These are phyloP conservation scores for Achaetomiella virescens DNA, from an alignment of 495 filamentous ascomycete genomes.

Conservation along the genomic window DNA sequence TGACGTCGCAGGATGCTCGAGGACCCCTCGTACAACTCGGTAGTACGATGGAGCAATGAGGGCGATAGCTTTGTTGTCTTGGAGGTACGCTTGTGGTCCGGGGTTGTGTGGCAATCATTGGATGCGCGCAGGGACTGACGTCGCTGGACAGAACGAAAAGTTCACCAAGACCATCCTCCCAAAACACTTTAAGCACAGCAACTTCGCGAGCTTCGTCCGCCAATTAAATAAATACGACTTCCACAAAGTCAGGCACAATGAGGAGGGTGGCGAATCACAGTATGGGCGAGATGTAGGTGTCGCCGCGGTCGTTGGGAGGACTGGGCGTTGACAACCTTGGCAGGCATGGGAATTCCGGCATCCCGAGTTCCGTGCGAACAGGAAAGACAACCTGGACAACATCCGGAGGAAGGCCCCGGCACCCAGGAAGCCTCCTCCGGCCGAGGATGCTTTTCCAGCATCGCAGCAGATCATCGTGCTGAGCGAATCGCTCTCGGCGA, in stretches of 20 bases:
- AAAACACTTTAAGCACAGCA: constrained; percentile 99
- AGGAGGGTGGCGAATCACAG: constrained; percentile 84
- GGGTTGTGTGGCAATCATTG: not conserved
- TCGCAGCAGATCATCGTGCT: constrained; percentile 82
- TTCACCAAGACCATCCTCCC: constrained; percentile 97
- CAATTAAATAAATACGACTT: constrained; percentile 99
- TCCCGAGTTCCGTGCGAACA: constrained; percentile 91
- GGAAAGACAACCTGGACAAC: constrained; percentile 94
- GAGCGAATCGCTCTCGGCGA: constrained; percentile 80
- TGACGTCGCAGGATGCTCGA: constrained; percentile 78
- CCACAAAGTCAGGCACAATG: constrained; percentile 96
- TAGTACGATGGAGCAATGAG: constrained; percentile 92
- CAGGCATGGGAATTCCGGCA: constrained; percentile 98
- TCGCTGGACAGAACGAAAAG: constrained; percentile 71
- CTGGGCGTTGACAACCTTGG: constrained; percentile 16
- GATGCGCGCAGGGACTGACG: not conserved
- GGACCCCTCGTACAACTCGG: constrained; percentile 83
- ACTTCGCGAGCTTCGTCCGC: constrained; percentile 97
- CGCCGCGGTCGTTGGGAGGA: not conserved
- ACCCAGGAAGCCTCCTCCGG: constrained; percentile 64
- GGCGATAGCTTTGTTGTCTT: constrained; percentile 96
- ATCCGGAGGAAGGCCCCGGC: constrained; percentile 94
- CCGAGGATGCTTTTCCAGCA: constrained; percentile 67
- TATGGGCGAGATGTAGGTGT: constrained; percentile 80
- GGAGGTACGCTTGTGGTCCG: constrained; percentile 57